Conservation (phyloP, 1,284 basidiomycete species). For the Rhodofomes roseus region DNA sequence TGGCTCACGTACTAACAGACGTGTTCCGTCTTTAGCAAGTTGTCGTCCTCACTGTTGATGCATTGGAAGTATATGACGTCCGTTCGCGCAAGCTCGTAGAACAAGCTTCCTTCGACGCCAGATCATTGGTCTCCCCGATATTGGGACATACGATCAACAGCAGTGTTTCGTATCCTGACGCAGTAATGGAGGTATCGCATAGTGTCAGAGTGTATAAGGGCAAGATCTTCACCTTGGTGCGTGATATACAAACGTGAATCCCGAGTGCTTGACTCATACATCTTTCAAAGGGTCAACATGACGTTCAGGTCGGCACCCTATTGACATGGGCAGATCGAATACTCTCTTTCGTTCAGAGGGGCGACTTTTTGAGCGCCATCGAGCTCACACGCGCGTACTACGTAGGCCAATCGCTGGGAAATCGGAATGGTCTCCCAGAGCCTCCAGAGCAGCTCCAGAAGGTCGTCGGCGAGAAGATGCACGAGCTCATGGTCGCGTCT, state of each 20-base stretch:
- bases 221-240: constrained; percentile 86
- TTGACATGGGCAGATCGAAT: constrained; percentile 96
- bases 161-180: constrained; percentile 44
- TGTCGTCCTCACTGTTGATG: constrained; percentile 50
- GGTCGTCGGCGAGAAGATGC: constrained; percentile 76
- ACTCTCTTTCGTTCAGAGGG: constrained; percentile 77
- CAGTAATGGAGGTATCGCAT: constrained; percentile 57
- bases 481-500: constrained; percentile 85
- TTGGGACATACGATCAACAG: constrained; percentile 45
- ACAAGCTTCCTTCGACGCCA: constrained; percentile 50
- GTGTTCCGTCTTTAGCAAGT: constrained; percentile 49
- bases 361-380: constrained; percentile 90
- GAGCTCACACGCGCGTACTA: constrained; percentile 85
- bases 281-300: constrained; percentile 53
- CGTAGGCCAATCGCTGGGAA: constrained; percentile 78
- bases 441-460: constrained; percentile 52
- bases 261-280: neutral
- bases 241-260: no score
- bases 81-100: constrained; percentile 53
- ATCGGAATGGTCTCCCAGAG: constrained; percentile 83
- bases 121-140: constrained; percentile 52
- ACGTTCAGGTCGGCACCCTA: constrained; percentile 81
- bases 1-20: constrained; percentile 1
- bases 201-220: constrained; percentile 85
- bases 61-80: constrained; percentile 72